Evolutionary conservation across 805 yeast species (phyloP).

Genomic region (Candida loeiensis): DNA sequence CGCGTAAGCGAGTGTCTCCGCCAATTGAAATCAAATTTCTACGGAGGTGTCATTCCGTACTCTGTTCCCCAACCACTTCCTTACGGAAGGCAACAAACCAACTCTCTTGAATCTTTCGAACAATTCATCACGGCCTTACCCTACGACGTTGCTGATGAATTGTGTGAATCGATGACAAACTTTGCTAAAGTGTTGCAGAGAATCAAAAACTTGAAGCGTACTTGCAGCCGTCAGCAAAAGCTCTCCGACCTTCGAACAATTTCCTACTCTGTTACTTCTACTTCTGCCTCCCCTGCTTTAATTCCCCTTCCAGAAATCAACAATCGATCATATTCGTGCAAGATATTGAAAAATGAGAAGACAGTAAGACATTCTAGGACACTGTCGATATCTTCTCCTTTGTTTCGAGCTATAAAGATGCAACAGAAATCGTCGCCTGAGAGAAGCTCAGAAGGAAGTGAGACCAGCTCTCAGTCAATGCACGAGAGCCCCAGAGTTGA

Average conservation of each 20-base stretch:
- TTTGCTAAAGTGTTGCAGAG: constrained; percentile 2
- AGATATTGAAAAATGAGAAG: no score
- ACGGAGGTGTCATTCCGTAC: not conserved
- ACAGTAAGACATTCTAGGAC: no score
- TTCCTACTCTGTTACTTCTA: not conserved
- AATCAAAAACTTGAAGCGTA: constrained; percentile 6
- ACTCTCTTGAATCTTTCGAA: constrained; percentile 2
- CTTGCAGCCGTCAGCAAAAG: not conserved
- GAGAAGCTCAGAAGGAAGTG: no score
- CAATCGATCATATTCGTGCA: not conserved
- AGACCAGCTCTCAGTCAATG: no score
- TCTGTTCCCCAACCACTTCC: not conserved
- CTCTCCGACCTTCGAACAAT: not conserved
- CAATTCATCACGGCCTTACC: constrained; percentile 3
- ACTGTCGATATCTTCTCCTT: no score
- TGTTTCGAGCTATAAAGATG: no score
- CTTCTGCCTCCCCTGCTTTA: not conserved
- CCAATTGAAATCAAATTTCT: not conserved
- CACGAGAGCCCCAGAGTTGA: no score
- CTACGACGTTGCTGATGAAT: constrained; percentile 3
- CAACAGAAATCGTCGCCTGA: no score
- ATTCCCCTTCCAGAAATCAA: not conserved
- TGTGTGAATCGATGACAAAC: not conserved
- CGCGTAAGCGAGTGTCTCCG: not conserved
- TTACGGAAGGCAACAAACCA: not conserved